Evolutionary conservation across 768 basidiomycete species (phyloP).

Genomic region (Boletus pseudopeckii): DNA sequence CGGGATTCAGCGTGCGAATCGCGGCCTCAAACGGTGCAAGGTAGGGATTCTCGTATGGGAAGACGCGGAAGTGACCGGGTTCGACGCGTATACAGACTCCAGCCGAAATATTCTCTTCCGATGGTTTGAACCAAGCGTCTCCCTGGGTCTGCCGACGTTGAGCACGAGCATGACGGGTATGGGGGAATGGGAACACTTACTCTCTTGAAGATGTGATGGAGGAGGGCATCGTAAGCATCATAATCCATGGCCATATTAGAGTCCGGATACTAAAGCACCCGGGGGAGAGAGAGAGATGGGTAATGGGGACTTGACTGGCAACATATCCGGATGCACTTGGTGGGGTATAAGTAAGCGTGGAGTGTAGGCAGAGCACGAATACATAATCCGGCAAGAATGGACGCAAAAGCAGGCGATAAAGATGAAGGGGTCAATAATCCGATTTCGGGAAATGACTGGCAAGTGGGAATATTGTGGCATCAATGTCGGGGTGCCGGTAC

Average conservation of each 20-base stretch:
- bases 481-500: background rate
- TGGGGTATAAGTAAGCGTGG: slow-evolving; percentile 22
- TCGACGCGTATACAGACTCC: slow-evolving; percentile 75
- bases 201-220: slow-evolving; percentile 77
- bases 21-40: slow-evolving; percentile 82
- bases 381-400: slow-evolving; percentile 2
- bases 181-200: slow-evolving; percentile 35
- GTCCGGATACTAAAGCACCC: too few relatives aligned
- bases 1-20: slow-evolving; percentile 70
- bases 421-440: background rate
- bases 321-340: background rate
- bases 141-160: slow-evolving; percentile 58
- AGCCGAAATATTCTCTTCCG: slow-evolving; percentile 75
- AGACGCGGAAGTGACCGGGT: slow-evolving; percentile 69
- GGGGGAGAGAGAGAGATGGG: background rate
- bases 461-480: slow-evolving; percentile 1
- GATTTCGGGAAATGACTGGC: slow-evolving; percentile 5
- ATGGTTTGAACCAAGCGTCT: slow-evolving; percentile 84
- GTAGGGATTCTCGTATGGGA: slow-evolving; percentile 82
- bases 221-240: slow-evolving; percentile 74
- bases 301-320: background rate
- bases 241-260: slow-evolving; percentile 43
- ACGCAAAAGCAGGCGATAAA: background rate
- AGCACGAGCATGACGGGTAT: background rate
- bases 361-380: background rate